These are phyloP conservation scores for Ceratobasidium sp. DNA, from an alignment of 1,284 basidiomycete genomes.

Conservation along the genomic window DNA sequence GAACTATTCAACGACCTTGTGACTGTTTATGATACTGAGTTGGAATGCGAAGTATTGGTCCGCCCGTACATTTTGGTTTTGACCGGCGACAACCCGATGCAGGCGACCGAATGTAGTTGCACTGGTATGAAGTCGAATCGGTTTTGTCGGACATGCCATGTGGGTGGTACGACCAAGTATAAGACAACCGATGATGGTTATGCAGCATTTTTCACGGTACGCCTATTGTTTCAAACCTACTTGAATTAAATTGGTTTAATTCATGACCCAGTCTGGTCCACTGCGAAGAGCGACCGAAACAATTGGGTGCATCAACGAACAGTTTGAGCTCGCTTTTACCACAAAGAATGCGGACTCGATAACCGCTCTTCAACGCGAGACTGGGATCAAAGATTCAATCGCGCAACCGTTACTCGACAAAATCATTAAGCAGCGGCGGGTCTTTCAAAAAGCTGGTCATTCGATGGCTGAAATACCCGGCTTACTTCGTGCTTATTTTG, in stretches of 20 bases:
- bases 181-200: constrained; percentile 36
- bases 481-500: not conserved
- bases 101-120: constrained; percentile 35
- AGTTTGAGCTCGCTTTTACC: constrained; percentile 3
- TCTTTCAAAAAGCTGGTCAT: not conserved
- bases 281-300: constrained; percentile 43
- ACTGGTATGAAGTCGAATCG: constrained; percentile 31
- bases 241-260: too few relatives aligned
- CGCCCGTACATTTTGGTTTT: not conserved
- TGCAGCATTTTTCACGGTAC: constrained; percentile 36
- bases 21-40: constrained; percentile 45
- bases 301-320: constrained; percentile 35
- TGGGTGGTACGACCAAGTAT: constrained; percentile 22
- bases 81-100: constrained; percentile 42
- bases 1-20: constrained; percentile 33
- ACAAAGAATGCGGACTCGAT: not conserved
- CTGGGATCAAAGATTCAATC: constrained; percentile 27
- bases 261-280: too few relatives aligned
- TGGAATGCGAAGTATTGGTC: constrained; percentile 44
- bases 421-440: not conserved
- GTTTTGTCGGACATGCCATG: constrained; percentile 40
- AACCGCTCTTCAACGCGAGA: not conserved
- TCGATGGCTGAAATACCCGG: not conserved
- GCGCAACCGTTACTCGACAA: not conserved
- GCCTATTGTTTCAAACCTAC: too few relatives aligned